phyloP scores from a whole-genome alignment of 2,329 filamentous ascomycete genomes.

The Penicillium sclerotiorum region DNA sequence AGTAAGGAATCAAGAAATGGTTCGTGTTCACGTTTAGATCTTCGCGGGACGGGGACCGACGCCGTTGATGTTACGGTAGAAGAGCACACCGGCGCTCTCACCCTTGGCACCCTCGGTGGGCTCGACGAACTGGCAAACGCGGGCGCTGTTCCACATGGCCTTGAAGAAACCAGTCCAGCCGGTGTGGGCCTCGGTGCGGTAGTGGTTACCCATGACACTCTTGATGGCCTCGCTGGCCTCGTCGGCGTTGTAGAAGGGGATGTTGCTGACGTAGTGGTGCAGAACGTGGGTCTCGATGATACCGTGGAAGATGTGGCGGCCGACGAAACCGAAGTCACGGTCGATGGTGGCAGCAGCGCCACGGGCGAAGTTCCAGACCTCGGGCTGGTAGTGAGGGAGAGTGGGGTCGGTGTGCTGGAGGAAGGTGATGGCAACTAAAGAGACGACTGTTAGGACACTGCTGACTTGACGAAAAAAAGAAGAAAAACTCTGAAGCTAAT shows the following conservation, averaged over 20 bases:
- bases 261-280: constrained; percentile 95
- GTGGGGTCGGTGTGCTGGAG: constrained; percentile 95
- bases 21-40: constrained; percentile 34
- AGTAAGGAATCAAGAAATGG: constrained; percentile 6
- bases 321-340: constrained; percentile 95
- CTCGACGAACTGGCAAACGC: constrained; percentile 98
- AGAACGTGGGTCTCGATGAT: constrained; percentile 98
- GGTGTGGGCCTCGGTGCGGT: constrained; percentile 77
- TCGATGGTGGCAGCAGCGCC: constrained; percentile 95
- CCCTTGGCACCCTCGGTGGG: constrained; percentile 79
- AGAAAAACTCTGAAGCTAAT: neutral
- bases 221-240: constrained; percentile 94
- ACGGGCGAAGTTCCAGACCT: constrained; percentile 89
- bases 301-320: constrained; percentile 85
- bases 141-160: constrained; percentile 76
- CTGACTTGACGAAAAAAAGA: neutral
- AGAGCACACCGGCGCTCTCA: constrained; percentile 80
- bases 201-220: constrained; percentile 92
- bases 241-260: constrained; percentile 95
- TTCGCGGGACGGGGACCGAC: constrained; percentile 65
- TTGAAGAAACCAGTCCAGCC: constrained; percentile 82
- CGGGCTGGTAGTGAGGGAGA: constrained; percentile 85
- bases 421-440: constrained; percentile 93
- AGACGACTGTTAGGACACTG: constrained; percentile 1
- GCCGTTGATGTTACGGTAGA: constrained; percentile 94